Evolutionary conservation across 192 early-diverging fungal genomes (phyloP).

Genomic region (Podila verticillata): DNA sequence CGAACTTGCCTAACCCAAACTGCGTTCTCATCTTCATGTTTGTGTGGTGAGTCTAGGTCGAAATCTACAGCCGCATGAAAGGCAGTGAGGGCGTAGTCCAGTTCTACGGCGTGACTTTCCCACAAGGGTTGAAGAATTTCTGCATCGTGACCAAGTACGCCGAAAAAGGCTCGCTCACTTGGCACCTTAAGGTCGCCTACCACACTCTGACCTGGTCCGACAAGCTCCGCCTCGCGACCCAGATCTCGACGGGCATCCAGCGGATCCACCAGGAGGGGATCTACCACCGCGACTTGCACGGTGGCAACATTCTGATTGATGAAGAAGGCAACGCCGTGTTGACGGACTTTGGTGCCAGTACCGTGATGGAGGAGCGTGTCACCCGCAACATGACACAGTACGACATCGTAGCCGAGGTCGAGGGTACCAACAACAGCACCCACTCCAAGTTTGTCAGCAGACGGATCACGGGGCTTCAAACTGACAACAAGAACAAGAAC

Average conservation of each 20-base stretch:
- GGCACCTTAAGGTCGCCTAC: conserved; percentile 47
- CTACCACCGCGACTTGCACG: conserved; percentile 51
- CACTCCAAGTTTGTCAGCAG: conserved; percentile 36
- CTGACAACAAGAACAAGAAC: not conserved
- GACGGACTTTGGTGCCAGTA: conserved; percentile 49
- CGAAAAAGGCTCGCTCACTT: conserved; percentile 43
- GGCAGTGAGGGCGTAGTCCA: conserved; percentile 25
- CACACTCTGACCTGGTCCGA: conserved; percentile 46
- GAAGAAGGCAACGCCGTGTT: conserved; percentile 38
- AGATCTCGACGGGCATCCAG: conserved; percentile 37
- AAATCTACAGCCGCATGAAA: conserved; percentile 46
- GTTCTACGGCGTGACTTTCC: conserved; percentile 43
- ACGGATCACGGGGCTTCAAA: conserved; percentile 7
- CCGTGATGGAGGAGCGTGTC: conserved; percentile 37
- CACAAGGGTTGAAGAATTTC: conserved; percentile 24
- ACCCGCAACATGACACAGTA: conserved; percentile 28
- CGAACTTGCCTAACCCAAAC: not conserved
- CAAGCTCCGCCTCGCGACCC: conserved; percentile 39
- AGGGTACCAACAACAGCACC: too few species aligned
- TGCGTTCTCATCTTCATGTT: not conserved
- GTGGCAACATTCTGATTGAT: conserved; percentile 46
- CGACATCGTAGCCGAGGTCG: conserved; percentile 6
- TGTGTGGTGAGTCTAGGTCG: conserved; percentile 14
- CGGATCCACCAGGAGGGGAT: conserved; percentile 42
- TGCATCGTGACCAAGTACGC: conserved; percentile 53